Conservation (phyloP, 1,284 basidiomycete genomes). For the Heterobasidion occidentale region DNA sequence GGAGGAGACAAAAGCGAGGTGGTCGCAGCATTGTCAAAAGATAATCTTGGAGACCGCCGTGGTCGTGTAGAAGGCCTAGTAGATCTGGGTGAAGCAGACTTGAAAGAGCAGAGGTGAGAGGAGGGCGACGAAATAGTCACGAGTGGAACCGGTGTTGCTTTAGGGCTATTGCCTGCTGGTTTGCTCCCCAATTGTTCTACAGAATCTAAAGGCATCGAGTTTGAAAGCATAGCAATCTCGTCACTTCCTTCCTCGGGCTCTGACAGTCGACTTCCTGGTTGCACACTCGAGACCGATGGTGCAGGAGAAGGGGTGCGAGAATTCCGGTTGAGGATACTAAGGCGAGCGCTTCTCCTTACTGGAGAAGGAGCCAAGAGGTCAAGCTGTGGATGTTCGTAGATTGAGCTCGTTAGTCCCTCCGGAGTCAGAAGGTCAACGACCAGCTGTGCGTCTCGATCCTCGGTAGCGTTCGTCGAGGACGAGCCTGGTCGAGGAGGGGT, state of each 20-base stretch:
- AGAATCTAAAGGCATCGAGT: too few relatives aligned
- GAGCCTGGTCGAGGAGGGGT: neutral
- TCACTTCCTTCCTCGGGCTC: neutral
- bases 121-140: neutral
- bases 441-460: neutral
- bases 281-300: neutral
- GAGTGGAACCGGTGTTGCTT: neutral
- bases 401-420: neutral
- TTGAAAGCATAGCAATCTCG: neutral
- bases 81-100: neutral
- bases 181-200: too few relatives aligned
- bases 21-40: neutral
- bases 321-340: neutral
- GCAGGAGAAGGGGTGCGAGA: neutral
- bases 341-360: neutral
- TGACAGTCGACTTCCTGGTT: neutral
- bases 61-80: neutral
- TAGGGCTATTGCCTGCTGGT: too few relatives aligned
- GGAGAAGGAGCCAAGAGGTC: neutral
- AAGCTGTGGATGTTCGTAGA: neutral
- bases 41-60: neutral
- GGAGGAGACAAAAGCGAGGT: neutral
- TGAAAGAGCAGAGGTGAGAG: neutral
- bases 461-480: neutral
- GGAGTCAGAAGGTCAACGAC: neutral